Percentiles rank a stretch among this genome's conserved stretches.
phyloP scores from a whole-genome alignment of 1,139 yeast species.

The Hanseniaspora sp. region DNA sequence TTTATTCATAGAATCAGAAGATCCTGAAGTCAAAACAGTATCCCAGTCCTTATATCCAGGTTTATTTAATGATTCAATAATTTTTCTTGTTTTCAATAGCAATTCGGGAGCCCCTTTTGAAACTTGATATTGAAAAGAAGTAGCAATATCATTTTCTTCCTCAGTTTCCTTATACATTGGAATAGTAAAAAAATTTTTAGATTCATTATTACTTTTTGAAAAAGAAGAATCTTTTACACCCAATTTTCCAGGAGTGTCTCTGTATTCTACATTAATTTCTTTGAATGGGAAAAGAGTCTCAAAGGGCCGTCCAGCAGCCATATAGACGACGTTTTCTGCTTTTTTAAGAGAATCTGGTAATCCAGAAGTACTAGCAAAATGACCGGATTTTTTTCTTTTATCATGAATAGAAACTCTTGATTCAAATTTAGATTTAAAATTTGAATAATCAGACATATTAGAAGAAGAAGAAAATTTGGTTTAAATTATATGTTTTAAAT shows the following conservation, averaged over 20 bases:
- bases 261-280: slow-evolving; percentile 38
- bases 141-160: slow-evolving; percentile 32
- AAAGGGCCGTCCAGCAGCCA: slow-evolving; percentile 52
- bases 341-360: slow-evolving; percentile 7
- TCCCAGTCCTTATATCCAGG: slow-evolving; percentile 45
- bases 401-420: slow-evolving; percentile 8
- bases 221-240: neutral
- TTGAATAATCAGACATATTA: neutral
- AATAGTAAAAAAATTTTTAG: neutral
- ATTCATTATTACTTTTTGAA: neutral
- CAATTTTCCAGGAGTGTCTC: slow-evolving; percentile 32
- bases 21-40: slow-evolving; percentile 45
- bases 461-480: too few species aligned
- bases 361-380: slow-evolving; percentile 5
- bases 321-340: slow-evolving; percentile 29
- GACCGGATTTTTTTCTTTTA: neutral
- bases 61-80: slow-evolving; percentile 36
- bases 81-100: slow-evolving; percentile 35
- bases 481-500: too few species aligned
- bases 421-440: slow-evolving; percentile 5
- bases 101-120: slow-evolving; percentile 38
- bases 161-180: slow-evolving; percentile 5
- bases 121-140: slow-evolving; percentile 42
- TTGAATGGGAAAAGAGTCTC: slow-evolving; percentile 50
- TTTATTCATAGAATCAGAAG: slow-evolving; percentile 56